These are phyloP conservation scores for Diplogelasinospora grovesii DNA, from an alignment of 495 filamentous ascomycete genomes.

Conservation along the genomic window DNA sequence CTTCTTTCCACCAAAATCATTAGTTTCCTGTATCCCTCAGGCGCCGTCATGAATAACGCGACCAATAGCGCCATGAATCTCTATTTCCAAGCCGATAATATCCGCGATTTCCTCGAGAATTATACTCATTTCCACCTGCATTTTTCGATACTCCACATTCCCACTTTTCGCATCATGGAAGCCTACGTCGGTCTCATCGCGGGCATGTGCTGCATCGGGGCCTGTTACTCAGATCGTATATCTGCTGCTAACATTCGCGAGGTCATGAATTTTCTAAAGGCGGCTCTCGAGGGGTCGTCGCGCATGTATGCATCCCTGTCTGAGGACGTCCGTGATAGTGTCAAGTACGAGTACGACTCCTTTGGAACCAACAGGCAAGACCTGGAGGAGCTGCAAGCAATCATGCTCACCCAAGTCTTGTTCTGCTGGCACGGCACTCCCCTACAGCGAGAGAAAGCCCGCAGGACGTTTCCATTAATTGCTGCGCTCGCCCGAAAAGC, in stretches of 20 bases:
- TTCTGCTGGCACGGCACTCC: slow-evolving; percentile 59
- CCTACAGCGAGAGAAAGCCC: slow-evolving; percentile 48
- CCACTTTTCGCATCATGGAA: slow-evolving; percentile 56
- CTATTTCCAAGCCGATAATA: slow-evolving; percentile 51
- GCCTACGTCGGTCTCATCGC: slow-evolving; percentile 54
- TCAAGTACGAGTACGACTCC: slow-evolving; percentile 26
- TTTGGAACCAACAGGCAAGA: slow-evolving; percentile 32
- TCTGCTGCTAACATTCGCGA: slow-evolving; percentile 48
- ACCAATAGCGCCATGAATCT: slow-evolving; percentile 36
- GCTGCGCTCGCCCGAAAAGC: slow-evolving; percentile 44
- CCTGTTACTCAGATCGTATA: slow-evolving; percentile 56
- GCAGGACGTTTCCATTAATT: slow-evolving; percentile 45
- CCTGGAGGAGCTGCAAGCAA: slow-evolving; percentile 52
- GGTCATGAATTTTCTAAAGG: slow-evolving; percentile 49
- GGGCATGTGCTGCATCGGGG: slow-evolving; percentile 58
- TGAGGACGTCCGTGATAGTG: slow-evolving; percentile 24
- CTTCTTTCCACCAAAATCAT: slow-evolving; percentile 46
- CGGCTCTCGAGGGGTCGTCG: slow-evolving; percentile 44
- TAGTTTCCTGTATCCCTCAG: slow-evolving; percentile 48
- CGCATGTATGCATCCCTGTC: slow-evolving; percentile 34
- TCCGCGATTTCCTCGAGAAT: slow-evolving; percentile 54
- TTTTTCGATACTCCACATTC: slow-evolving; percentile 62
- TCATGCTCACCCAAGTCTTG: slow-evolving; percentile 48
- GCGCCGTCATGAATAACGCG: slow-evolving; percentile 24
- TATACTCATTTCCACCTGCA: slow-evolving; percentile 60